A percentile compares a stretch with the other conserved stretches of the same genome.
Conservation (phyloP, 495 filamentous ascomycete genomes). For the Neurospora sp. region DNA sequence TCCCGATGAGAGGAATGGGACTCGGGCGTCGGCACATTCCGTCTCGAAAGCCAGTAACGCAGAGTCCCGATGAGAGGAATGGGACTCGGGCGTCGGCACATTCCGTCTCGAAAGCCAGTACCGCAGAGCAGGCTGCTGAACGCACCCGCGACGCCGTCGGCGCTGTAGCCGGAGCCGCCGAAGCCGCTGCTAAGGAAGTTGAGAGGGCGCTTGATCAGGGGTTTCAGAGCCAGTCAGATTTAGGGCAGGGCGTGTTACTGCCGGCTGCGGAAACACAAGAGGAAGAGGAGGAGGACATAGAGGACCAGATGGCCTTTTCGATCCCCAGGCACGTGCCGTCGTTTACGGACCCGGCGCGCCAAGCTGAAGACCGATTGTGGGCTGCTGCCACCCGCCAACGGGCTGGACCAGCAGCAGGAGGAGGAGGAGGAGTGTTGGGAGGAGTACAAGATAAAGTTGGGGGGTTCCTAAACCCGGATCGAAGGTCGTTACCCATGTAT, state of each 20-base stretch:
- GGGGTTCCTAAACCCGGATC: slow-evolving; percentile 36
- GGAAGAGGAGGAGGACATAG: neutral
- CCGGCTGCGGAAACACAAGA: neutral
- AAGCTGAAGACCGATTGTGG: slow-evolving; percentile 61
- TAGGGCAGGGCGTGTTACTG: neutral
- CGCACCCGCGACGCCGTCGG: neutral
- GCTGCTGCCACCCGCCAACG: slow-evolving; percentile 29
- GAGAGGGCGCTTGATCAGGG: neutral
- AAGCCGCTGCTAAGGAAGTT: neutral
- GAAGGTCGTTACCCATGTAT: slow-evolving; percentile 78
- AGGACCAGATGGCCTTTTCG: slow-evolving; percentile 38
- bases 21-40: too few species aligned
- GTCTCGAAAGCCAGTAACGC: too few species aligned
- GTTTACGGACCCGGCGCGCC: slow-evolving; percentile 57
- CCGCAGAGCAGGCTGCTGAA: neutral
- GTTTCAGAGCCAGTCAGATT: neutral
- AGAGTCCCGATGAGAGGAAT: too few species aligned
- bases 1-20: too few species aligned
- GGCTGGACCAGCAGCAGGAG: slow-evolving; percentile 17
- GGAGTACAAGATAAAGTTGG: slow-evolving; percentile 35
- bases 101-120: too few species aligned
- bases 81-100: too few species aligned
- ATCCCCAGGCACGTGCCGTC: slow-evolving; percentile 60
- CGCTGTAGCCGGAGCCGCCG: neutral
- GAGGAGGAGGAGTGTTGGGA: slow-evolving; percentile 31